Percentiles rank a stretch among this genome's conserved stretches.
Conservation (phyloP, 176 grass and related monocot genomes). For the Aegilops sharonensis region DNA sequence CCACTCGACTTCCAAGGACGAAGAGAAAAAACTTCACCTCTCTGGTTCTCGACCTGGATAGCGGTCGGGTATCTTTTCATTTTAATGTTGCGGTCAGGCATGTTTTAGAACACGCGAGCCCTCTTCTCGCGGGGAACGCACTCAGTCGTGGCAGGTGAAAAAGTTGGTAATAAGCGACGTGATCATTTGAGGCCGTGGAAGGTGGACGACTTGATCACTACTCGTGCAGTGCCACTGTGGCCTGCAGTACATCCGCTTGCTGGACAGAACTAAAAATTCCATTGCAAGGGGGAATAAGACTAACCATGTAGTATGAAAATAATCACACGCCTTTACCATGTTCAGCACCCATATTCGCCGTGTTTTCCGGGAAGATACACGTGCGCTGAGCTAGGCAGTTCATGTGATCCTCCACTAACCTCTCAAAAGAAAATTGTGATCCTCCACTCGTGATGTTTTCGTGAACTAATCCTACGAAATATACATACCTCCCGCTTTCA, state of each 20-base stretch:
- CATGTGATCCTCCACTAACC: too few relatives aligned
- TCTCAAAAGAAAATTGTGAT: too few relatives aligned
- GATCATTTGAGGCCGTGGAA: neutral
- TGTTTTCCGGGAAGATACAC: too few relatives aligned
- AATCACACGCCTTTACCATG: neutral
- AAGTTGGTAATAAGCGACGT: neutral
- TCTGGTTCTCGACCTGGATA: neutral
- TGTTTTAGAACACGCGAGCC: neutral
- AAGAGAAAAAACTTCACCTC: too few relatives aligned
- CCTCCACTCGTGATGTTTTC: too few relatives aligned
- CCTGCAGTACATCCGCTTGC: neutral
- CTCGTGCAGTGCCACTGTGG: neutral
- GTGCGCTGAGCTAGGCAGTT: too few relatives aligned
- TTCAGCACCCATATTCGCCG: neutral
- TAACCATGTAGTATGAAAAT: neutral
- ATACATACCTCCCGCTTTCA: too few relatives aligned
- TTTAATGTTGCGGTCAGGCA: too few relatives aligned
- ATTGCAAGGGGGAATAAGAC: neutral
- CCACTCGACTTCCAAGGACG: too few relatives aligned
- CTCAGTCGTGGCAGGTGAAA: neutral
- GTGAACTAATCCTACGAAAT: too few relatives aligned
- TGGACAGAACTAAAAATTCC: too few relatives aligned
- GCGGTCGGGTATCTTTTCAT: neutral
- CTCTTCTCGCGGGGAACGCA: too few relatives aligned
- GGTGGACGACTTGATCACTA: neutral